Base-by-base conservation (phyloP, 2,329 filamentous ascomycete genomes). In the Trichoderma sp. region DNA sequence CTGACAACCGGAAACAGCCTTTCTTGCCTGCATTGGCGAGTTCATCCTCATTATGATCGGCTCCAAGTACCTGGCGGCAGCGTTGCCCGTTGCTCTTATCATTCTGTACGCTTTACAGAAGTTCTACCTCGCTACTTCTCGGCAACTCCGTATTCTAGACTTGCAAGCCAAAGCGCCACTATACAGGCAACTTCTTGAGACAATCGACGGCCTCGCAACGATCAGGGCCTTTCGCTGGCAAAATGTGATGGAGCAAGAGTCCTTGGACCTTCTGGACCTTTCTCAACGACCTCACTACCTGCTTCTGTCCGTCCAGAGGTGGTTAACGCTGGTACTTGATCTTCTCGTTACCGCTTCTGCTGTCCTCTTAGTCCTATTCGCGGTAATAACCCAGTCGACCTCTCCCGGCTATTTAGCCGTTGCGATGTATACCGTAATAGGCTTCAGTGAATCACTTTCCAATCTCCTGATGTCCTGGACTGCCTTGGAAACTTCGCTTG, bases 221-320 rank as follows among this genome's bases (percentile, higher is more conserved):
- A 81, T 85, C 54, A 78, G 84, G 19, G 82, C 83, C 1, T 85
- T 85, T 65, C 79, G 80, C 3, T 87, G 84, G 85, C 75, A 81
- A 44, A 69, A 74, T 1, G 70, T 73, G 6, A 78, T 80, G 63
- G 73, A 78, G 34, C 68, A 77, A 30, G 78, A 78, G 66, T 83
- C 82, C 62, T 72, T 80, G n/a, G 66, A 70, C 4, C 75, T 83
- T 0, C 73, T 87, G 1, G 80, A 87, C 66, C 71, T 74, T 12
- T 83, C 83, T 0, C 84, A 87, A 67, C 74, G 78, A 34, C 83
- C 85, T 1, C 83, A 81, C 57, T 87, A 87, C 69, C 76, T 85
- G 2, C 74, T 87, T 6, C 82, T 78, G 60, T 80, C 79, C 34
- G 78, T 85, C 17, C 84, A 87, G 69, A 77, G 82, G 45, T 87